phyloP scores from a whole-genome alignment of 495 filamentous ascomycete species.

The Penicillium turbatum region DNA sequence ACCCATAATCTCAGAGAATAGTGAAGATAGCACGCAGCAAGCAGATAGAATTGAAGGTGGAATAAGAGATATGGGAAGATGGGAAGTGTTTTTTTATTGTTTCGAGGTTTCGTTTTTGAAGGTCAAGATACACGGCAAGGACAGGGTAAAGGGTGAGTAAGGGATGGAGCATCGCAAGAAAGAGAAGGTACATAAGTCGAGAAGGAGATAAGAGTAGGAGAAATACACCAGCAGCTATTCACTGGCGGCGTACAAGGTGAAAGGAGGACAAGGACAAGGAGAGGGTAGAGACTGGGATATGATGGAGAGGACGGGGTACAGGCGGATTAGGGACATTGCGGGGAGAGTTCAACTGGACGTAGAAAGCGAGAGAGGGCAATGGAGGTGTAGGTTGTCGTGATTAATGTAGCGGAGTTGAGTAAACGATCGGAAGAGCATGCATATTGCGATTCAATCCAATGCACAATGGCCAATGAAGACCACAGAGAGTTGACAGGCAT shows the following conservation, averaged over 20 bases:
- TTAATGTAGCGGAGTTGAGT: conserved; percentile 5
- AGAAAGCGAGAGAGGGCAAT: conserved; percentile 10
- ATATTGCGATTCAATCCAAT: conserved; percentile 22
- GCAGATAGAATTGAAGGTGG: background rate
- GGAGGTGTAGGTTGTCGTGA: conserved; percentile 12
- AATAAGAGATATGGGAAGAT: background rate
- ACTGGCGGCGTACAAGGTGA: background rate
- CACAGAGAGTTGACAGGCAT: conserved; percentile 25
- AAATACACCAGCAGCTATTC: conserved; percentile 4
- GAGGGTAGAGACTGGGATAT: conserved; percentile 1
- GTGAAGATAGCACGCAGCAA: background rate
- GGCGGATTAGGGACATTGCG: conserved; percentile 1
- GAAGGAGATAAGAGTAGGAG: conserved; percentile 14
- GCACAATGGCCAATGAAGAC: conserved; percentile 16
- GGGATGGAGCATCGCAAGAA: background rate
- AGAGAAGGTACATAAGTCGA: conserved; percentile 1
- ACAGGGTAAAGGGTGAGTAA: background rate
- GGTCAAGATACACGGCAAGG: conserved; percentile 3
- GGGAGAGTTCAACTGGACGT: conserved; percentile 8
- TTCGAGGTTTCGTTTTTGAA: conserved; percentile 4
- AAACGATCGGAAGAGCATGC: conserved; percentile 1
- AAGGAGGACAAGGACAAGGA: conserved; percentile 3
- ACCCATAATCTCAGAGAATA: background rate
- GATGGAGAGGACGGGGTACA: conserved; percentile 1
- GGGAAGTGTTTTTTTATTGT: conserved; percentile 7